A percentile compares a stretch with the other conserved stretches of the same genome.
These are phyloP conservation scores for Plasmodium relictum DNA, from an alignment of 169 alveolate species.

Conservation along the genomic window DNA sequence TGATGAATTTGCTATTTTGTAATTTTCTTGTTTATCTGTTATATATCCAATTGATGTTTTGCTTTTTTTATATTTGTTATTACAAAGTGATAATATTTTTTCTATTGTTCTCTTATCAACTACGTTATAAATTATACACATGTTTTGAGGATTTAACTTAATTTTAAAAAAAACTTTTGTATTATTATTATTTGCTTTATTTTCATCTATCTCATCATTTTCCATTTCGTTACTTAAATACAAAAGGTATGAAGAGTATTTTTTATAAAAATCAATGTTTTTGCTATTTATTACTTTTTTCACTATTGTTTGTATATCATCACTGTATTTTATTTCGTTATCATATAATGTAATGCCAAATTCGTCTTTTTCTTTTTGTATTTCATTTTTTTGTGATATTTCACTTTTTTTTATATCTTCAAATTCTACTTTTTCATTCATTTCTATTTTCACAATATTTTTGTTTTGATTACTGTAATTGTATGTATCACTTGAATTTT, in stretches of 20 bases:
- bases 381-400: conserved; percentile 13
- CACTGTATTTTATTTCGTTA: conserved; percentile 57
- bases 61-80: conserved; percentile 67
- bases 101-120: conserved; percentile 35
- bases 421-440: conserved; percentile 2
- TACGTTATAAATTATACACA: conserved; percentile 60
- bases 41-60: conserved; percentile 64
- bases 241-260: conserved; percentile 39
- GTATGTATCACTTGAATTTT: not conserved
- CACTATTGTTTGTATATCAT: conserved; percentile 41
- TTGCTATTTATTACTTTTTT: conserved; percentile 54
- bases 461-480: conserved; percentile 13
- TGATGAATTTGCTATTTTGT: conserved; percentile 36
- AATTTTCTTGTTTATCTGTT: conserved; percentile 68
- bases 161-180: conserved; percentile 65
- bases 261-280: conserved; percentile 60
- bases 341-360: conserved; percentile 51
- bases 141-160: conserved; percentile 30
- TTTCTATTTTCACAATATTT: not conserved
- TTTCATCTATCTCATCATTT: conserved; percentile 5
- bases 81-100: conserved; percentile 54
- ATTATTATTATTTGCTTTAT: conserved; percentile 29
- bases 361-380: conserved; percentile 8
- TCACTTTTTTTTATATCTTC: conserved; percentile 5
- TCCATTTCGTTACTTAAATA: conserved; percentile 49